Base-by-base conservation (phyloP, 1,284 basidiomycete genomes). In the Fistulina hepatica region DNA sequence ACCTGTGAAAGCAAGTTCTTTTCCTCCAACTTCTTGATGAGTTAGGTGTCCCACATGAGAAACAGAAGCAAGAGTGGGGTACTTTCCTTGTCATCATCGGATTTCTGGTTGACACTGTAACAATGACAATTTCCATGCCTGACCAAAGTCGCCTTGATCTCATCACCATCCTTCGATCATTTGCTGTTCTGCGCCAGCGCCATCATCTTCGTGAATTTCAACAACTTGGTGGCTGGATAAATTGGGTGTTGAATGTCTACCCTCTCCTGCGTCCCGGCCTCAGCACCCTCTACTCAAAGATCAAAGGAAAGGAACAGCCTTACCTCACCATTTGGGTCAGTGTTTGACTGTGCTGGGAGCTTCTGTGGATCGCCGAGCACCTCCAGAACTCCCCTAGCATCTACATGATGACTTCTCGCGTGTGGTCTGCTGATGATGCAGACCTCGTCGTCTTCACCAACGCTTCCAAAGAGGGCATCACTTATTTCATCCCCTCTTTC, bases 21-120 rank as follows among this genome's bases (percentile, higher is more conserved):
- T 50, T 64, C 0, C 54, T 69, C 0, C 4, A 36, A 2, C 51
- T 68, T 0, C 67, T 61, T 60, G 64, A 69, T 36, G 33, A 53
- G 2, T 43, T 69, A 3, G 52, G 57, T 0, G 53, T 67, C 1
- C 63, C 61, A 0, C 63, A 69, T 38, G 52, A 61, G 2, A 28
- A 44, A 5, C 40, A 44, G 12, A 71, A 69, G 40, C 68, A 69
- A 33, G 3, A 60, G 0, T 58, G 24, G 6, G 59, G 61, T 0
- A 2, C 19, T 0, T 7, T 11, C 0, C 48, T 69, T 2, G 51
- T 49, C 0, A 56, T 67, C 42, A 63, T 65, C 21, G 60, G 65
- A 0, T 58, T 62, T 32, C 37, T 52, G 0, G 54, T 65, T 1
- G 55, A 67, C 36, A 19, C 54, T 0, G 51, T 52, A 11, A 16